Percentiles rank a stretch among this genome's conserved stretches.
phyloP scores from a whole-genome alignment of 2,329 filamentous ascomycete genomes.

The Clarireedia monteithiana region DNA sequence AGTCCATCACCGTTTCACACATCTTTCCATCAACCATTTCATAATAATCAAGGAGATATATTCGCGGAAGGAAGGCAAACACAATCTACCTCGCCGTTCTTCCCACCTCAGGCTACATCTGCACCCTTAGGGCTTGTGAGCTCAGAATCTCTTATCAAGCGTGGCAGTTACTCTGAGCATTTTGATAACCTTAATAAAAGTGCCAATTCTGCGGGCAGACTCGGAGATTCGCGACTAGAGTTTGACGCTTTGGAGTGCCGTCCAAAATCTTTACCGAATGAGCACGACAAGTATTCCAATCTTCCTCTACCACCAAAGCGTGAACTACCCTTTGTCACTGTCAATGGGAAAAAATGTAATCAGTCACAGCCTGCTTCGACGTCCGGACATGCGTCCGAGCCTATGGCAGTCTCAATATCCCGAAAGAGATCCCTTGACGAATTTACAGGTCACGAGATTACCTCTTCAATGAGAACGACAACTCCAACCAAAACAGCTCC shows the following conservation, averaged over 20 bases:
- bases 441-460: background rate
- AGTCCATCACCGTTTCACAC: background rate
- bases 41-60: background rate
- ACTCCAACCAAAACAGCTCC: background rate
- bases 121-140: background rate
- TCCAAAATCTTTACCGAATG: conserved; percentile 1
- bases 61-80: background rate
- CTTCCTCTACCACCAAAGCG: conserved; percentile 21
- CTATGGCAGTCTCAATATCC: background rate
- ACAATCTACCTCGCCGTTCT: background rate
- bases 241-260: background rate
- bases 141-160: no score
- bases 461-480: background rate
- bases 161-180: no score
- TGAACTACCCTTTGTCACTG: conserved; percentile 22
- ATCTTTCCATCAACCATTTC: background rate
- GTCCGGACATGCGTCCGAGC: background rate
- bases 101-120: background rate
- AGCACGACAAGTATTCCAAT: background rate
- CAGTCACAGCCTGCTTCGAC: background rate
- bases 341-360: conserved; percentile 5
- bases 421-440: background rate
- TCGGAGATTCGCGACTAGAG: background rate
- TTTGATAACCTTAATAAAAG: no score
- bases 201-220: background rate